Base-by-base conservation (phyloP, 2,329 filamentous ascomycete species). In the Xylaria arbuscula region DNA sequence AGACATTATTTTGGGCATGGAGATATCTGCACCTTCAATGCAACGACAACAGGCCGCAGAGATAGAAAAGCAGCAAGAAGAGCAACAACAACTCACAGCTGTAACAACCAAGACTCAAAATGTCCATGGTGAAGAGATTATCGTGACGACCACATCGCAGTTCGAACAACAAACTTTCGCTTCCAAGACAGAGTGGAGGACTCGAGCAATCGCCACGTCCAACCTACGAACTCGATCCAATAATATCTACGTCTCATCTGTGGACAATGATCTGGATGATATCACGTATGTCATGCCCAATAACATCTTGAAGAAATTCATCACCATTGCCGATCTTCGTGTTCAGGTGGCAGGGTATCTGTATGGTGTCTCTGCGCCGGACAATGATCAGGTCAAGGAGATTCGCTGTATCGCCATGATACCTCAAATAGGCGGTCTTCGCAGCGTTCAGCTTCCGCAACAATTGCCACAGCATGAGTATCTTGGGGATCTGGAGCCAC, bases 81-180 rank as follows among this genome's bases (percentile, higher is more conserved):
- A 99, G 79, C 94, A 98, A 81, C 92, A 94, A 78, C 96, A 99
- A 79, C 87, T 99, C 75, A 99, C 96, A 36, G 96, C 96, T 15
- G 95, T 98, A 22, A 98, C 96, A 0, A 99, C 97, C 60, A 98
- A 97, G 87, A 99, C 96, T 0, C 94, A 98, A 80, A 99, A 99
- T 77, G 91, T 96, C 5, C 93, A 95, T 72, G 96, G 96, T 4
- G 96, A 99, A 80, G 96, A 99, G 78, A 97, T 99, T 77, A 94
- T 99, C 75, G 95, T 98, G 32, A 98, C 96, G 0, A 99, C 97
- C 0, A 99, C 96, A 0, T 98, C 96, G 19, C 93, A 98, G 78
- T 99, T 97, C 76, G 96, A 99, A 82, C 94, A 98, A 81, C 93
- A 97, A 79, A 95, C 94, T 0, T 99, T 99, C 79, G 94, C 95